Conservation (phyloP, 2,329 filamentous ascomycete species). For the Fusarium incarnatum region DNA sequence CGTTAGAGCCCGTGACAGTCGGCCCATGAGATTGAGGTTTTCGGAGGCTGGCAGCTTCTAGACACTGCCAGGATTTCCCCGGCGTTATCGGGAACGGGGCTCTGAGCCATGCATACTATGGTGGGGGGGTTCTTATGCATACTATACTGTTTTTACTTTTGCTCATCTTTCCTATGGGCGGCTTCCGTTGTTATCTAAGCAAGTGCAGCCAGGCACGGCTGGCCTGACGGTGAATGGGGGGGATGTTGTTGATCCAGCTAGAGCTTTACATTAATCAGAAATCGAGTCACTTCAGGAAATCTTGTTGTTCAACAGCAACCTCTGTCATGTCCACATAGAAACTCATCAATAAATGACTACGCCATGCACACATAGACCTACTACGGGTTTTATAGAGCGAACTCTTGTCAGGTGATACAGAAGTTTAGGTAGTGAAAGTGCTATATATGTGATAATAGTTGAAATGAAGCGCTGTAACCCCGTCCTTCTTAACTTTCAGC, state of each 20-base stretch:
- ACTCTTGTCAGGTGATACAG: neutral
- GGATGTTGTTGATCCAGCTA: slow-evolving; percentile 9
- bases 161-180: slow-evolving; percentile 13
- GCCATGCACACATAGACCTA: neutral
- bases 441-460: slow-evolving; percentile 38
- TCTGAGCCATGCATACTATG: slow-evolving; percentile 22
- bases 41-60: neutral
- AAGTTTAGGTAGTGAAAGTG: slow-evolving; percentile 32
- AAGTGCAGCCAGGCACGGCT: slow-evolving; percentile 23
- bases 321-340: neutral
- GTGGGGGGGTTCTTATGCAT: slow-evolving; percentile 4
- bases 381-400: too few relatives aligned
- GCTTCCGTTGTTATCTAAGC: slow-evolving; percentile 10
- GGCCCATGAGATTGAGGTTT: neutral
- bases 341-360: neutral
- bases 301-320: neutral
- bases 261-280: slow-evolving; percentile 29
- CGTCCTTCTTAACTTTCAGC: slow-evolving; percentile 25
- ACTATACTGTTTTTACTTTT: slow-evolving; percentile 16
- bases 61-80: slow-evolving; percentile 4
- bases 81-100: slow-evolving; percentile 13
- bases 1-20: slow-evolving; percentile 42
- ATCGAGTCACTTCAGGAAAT: slow-evolving; percentile 7
- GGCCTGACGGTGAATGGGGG: neutral
- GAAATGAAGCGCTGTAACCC: slow-evolving; percentile 37